Percentiles rank a stretch among this genome's conserved stretches.
Evolutionary conservation across 83 land plant genomes (phyloP).

Genomic region (Thuja plicata): DNA sequence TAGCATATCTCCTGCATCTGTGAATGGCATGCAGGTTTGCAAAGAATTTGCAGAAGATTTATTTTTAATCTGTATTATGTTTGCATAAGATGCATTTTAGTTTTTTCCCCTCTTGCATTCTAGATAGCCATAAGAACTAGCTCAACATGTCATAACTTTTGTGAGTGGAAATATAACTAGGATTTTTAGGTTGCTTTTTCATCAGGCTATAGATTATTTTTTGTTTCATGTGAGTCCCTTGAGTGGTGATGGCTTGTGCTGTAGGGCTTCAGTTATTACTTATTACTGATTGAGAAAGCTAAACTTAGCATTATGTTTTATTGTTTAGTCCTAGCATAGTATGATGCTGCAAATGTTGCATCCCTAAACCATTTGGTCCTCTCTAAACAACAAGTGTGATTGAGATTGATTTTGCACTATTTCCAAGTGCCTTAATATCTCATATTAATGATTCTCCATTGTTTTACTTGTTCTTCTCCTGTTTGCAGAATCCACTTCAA

Average conservation of each 20-base stretch:
- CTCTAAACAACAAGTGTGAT: not conserved
- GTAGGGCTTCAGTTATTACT: not conserved
- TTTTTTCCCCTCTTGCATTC: not conserved
- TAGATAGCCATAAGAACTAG: too few relatives aligned
- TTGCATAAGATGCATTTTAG: not conserved
- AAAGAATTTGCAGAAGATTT: not conserved
- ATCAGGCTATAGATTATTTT: not conserved
- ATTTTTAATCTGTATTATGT: not conserved
- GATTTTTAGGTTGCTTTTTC: not conserved
- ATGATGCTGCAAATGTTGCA: not conserved
- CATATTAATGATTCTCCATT: not conserved
- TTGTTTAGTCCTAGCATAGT: not conserved
- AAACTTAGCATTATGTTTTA: not conserved
- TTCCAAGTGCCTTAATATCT: not conserved
- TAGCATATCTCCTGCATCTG: not conserved
- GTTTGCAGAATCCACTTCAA: not conserved
- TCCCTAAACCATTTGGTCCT: too few relatives aligned
- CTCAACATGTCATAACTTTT: too few relatives aligned
- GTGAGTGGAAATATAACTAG: too few relatives aligned
- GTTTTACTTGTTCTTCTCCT: constrained; percentile 5
- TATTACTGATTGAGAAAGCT: not conserved
- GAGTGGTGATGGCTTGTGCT: not conserved
- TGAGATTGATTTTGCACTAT: not conserved
- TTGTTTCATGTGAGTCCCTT: not conserved
- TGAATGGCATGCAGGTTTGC: not conserved